Conservation (phyloP, 208 protist genomes). For the Phytomonas serpens region DNA sequence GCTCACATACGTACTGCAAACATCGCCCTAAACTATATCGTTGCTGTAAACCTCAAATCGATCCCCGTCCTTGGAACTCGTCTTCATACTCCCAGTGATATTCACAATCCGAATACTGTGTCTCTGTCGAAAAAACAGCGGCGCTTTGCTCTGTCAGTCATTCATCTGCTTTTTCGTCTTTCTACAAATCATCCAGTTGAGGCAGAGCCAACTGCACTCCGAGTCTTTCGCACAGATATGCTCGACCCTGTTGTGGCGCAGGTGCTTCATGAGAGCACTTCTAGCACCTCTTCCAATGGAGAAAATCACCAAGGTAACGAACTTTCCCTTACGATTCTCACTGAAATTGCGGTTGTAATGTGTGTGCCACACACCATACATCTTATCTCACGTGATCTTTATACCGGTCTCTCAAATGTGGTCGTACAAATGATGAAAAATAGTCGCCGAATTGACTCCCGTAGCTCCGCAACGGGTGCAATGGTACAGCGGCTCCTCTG, state of each 20-base stretch:
- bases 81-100: neutral
- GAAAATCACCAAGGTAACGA: conserved; percentile 9
- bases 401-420: neutral
- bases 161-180: conserved; percentile 55
- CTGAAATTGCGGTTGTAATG: conserved; percentile 68
- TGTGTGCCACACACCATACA: conserved; percentile 55
- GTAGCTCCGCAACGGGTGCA: conserved; percentile 16
- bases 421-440: neutral
- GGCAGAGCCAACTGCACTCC: conserved; percentile 46
- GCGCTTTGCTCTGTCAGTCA: conserved; percentile 40
- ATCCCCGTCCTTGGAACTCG: conserved; percentile 18
- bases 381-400: conserved; percentile 40
- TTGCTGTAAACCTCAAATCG: conserved; percentile 44
- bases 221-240: conserved; percentile 46
- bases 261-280: conserved; percentile 15
- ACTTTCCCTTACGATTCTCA: conserved; percentile 40
- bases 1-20: conserved; percentile 27
- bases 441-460: neutral
- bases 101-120: neutral
- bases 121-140: conserved; percentile 18
- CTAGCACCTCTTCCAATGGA: neutral
- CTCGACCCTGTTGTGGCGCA: conserved; percentile 48
- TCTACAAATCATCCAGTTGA: conserved; percentile 40
- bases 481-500: conserved; percentile 32
- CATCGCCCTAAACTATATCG: conserved; percentile 45